Evolutionary conservation across 2,329 filamentous ascomycete species (phyloP), one percentile per base, ranked within the genome.

Genomic region (Truncatella angustata): DNA sequence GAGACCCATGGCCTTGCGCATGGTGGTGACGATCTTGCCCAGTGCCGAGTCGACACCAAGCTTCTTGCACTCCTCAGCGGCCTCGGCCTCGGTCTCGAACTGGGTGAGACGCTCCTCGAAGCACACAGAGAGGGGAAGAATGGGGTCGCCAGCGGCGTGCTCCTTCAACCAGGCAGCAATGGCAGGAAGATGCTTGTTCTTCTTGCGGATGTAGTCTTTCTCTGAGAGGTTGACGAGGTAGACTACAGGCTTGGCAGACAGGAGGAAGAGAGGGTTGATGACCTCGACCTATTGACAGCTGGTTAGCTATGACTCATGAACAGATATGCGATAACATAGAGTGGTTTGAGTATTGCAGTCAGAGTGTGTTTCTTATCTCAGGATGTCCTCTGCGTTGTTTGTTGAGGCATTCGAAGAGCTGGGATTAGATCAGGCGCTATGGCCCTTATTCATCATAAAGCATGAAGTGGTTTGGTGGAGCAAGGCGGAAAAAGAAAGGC

Each of bases 401-500:
- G 71, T 75, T 81, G 85, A 89, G 88, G 84, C 82, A 84, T 87
- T 97, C 93, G 87, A 96, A 88, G 94, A 99, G 94, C 94, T 99
- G 94, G 94, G 94, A 90, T 96, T 92, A 79, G 30, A 81, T 91
- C 88, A 88, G 92, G 91, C 90, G 82, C 75, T 78, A 79, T 82
- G 86, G 90, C 91, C 94, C 88, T 96, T 96, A 88, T 86, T 97
- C 94, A 97, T 97, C 94, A 96, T 87, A 77, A 44, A 84, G 39
- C 26, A 40, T n/a, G 35, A 39, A 26, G 6, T 14, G 24, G 18
- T 40, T 24, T 40, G 43, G 62, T 57, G 58, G 63, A 61, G 58
- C 51, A 32, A 46, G 23, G 36, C n/a, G n/a, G n/a, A n/a, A n/a
- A n/a, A n/a, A n/a, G n/a, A n/a, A n/a, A 35, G 14, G 18, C 44